These are phyloP conservation scores for Odontarrhena argentea DNA, from an alignment of 345 rosid species.

Conservation along the genomic window DNA sequence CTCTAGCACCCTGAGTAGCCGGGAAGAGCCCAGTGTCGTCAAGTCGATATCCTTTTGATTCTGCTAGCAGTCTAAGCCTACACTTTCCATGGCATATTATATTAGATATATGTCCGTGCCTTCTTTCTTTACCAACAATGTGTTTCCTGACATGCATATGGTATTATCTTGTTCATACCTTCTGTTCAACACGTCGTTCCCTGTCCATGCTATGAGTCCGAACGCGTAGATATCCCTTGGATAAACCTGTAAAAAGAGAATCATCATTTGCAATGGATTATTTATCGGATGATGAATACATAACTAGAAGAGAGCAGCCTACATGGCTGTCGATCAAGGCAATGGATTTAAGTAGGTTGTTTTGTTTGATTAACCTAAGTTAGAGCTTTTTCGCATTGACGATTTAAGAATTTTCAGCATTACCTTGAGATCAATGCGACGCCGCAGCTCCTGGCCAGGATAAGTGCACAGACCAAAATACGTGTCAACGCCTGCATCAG, in stretches of 20 bases:
- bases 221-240: conserved; percentile 87
- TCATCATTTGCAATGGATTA: neutral
- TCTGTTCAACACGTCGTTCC: conserved; percentile 88
- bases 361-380: conserved; percentile 3
- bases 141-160: neutral
- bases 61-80: conserved; percentile 91
- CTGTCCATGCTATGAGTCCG: conserved; percentile 96
- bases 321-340: neutral
- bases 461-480: conserved; percentile 87
- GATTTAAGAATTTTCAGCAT: conserved; percentile 1
- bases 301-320: conserved; percentile 3
- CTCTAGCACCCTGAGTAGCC: conserved; percentile 83
- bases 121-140: neutral
- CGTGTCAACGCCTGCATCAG: conserved; percentile 91
- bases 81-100: conserved; percentile 25
- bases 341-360: conserved; percentile 9
- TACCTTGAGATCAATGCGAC: conserved; percentile 91
- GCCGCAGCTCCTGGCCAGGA: conserved; percentile 83
- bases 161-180: conserved; percentile 47
- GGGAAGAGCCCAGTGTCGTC: conserved; percentile 93
- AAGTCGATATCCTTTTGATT: conserved; percentile 81
- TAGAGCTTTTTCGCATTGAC: conserved; percentile 4
- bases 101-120: neutral
- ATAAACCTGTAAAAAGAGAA: conserved; percentile 57
- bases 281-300: neutral